Evolutionary conservation across 1,139 yeast genomes (phyloP).

Genomic region (Kluyveromyces marxianus): DNA sequence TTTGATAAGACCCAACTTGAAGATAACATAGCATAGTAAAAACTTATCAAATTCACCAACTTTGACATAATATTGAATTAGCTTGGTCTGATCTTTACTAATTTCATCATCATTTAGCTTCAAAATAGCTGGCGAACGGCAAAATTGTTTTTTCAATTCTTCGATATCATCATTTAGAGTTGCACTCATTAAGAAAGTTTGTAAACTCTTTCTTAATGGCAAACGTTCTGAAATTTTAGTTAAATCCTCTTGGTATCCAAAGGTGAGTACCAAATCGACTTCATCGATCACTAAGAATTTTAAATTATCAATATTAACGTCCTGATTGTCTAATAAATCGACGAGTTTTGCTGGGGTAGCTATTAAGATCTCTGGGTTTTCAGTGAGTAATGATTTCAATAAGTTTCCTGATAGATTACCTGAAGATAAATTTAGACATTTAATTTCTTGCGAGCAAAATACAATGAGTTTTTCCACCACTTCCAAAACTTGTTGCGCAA

Average conservation of each 20-base stretch:
- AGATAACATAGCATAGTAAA: conserved; percentile 80
- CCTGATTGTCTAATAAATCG: conserved; percentile 43
- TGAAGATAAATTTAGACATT: conserved; percentile 66
- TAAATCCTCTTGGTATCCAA: conserved; percentile 87
- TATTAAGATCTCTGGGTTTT: conserved; percentile 72
- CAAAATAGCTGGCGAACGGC: conserved; percentile 79
- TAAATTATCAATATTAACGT: conserved; percentile 43
- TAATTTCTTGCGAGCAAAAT: conserved; percentile 63
- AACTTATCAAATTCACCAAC: conserved; percentile 90
- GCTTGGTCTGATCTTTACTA: conserved; percentile 45
- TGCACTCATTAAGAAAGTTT: conserved; percentile 94
- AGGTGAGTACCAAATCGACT: conserved; percentile 84
- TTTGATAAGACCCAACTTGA: conserved; percentile 78
- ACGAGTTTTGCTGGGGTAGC: conserved; percentile 83
- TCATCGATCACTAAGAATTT: conserved; percentile 84
- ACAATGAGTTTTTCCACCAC: conserved; percentile 61
- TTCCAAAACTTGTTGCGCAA: conserved; percentile 73
- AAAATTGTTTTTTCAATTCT: conserved; percentile 64
- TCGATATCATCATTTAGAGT: conserved; percentile 84
- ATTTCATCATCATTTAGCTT: conserved; percentile 64
- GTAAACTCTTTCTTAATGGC: conserved; percentile 69
- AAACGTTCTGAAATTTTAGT: conserved; percentile 52
- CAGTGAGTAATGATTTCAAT: conserved; percentile 58
- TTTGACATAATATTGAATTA: conserved; percentile 80
- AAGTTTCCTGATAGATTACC: conserved; percentile 62